Evolutionary conservation across 2,329 filamentous ascomycete genomes (phyloP), one percentile per base, ranked within the genome.

Genomic region (Malbranchea cinnamomea): DNA sequence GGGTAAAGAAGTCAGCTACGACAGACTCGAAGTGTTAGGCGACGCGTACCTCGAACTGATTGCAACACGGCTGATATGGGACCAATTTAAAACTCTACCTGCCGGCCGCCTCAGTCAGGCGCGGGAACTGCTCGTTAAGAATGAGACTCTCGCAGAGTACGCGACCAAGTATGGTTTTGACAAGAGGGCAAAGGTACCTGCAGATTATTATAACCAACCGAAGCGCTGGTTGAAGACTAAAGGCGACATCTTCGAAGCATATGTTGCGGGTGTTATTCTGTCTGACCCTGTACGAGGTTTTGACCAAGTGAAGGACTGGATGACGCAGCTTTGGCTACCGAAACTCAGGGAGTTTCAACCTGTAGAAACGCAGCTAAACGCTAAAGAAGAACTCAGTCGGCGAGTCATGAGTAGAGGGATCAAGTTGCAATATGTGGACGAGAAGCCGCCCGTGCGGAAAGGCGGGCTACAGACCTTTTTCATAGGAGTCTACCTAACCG

Each of bases 181-280:
- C 28, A 62, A 68, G 41, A 68, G 65, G 18, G 67, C 79, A 5
- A 63, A 62, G 16, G 57, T 79, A 2, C 76, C 67, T 1, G 38
- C 42, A 8, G 63, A 65, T 38, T 37, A 57, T 56, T 14, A 45
- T 38, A 26, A 54, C 45, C 30, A 65, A 45, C 33, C 53, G 46
- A 47, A 74, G 67, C 48, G 67, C 65, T 63, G 68, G 36, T 67
- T 60, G 9, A 94, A 94, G 52, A 72, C 83, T 6, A 64, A 79
- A 33, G 85, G 77, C 6, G 87, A 95, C 48, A 67, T 94, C 11
- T 91, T 94, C 44, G 87, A 95, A 51, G 79, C 87, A 0, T 94
- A 91, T 43, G 71, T 92, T 10, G 85, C 79, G 6, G 85, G 78
- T 3, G 56, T 85, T 4, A 67, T 92, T 19, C 57, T 82, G 2